Conservation (phyloP, 768 basidiomycete species). For the Russula foetens region DNA sequence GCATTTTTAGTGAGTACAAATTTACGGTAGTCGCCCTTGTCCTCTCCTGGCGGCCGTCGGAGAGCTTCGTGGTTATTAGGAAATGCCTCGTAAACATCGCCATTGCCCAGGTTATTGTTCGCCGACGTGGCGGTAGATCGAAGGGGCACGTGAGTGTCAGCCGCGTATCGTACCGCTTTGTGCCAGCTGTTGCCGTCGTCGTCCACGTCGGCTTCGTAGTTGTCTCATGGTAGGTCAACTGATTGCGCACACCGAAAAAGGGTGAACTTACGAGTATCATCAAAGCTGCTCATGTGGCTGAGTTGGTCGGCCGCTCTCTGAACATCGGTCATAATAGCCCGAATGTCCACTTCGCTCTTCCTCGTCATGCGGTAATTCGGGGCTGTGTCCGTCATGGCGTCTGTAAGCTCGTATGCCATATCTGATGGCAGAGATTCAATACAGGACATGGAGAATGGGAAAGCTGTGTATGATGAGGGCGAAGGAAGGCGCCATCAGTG, state of each 20-base stretch:
- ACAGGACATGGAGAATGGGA: not conserved
- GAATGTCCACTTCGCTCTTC: slow-evolving; percentile 56
- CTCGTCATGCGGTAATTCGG: not conserved
- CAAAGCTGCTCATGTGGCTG: slow-evolving; percentile 42
- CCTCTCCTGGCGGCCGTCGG: slow-evolving; percentile 59
- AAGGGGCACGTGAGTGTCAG: slow-evolving; percentile 27
- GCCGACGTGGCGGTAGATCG: slow-evolving; percentile 20
- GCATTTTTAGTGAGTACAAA: not conserved
- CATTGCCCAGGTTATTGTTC: too few relatives aligned
- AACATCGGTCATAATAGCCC: slow-evolving; percentile 81
- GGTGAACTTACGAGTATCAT: slow-evolving; percentile 63
- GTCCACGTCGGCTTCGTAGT: slow-evolving; percentile 42
- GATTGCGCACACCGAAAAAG: slow-evolving; percentile 59
- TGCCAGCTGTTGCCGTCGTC: slow-evolving; percentile 54
- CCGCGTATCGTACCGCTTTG: slow-evolving; percentile 24
- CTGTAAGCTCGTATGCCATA: slow-evolving; percentile 30
- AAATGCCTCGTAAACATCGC: not conserved
- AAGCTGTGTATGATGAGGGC: not conserved
- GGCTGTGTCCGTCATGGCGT: not conserved
- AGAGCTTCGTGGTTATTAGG: slow-evolving; percentile 25
- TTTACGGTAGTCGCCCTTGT: slow-evolving; percentile 37
- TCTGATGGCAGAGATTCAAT: not conserved
- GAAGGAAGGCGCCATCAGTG: not conserved
- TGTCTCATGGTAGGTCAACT: slow-evolving; percentile 39
- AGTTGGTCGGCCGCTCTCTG: slow-evolving; percentile 86